Conservation (phyloP, 73 alveolate genomes). For the Paramecium caudatum region DNA sequence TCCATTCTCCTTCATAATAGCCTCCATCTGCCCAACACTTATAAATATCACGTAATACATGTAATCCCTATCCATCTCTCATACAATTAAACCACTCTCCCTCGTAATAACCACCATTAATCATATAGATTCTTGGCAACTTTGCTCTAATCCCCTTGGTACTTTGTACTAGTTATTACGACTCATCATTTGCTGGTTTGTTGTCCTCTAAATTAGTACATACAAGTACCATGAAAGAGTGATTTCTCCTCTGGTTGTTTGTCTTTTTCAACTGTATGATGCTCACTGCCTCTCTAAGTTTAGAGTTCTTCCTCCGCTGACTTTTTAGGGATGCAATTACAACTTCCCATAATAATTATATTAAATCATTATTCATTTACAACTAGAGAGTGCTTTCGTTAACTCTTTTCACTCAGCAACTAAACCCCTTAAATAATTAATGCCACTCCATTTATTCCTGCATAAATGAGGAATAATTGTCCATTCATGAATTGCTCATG, state of each 20-base stretch:
- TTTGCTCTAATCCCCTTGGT: not conserved
- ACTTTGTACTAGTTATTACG: not conserved
- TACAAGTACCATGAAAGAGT: conserved; percentile 17
- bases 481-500: conserved; percentile 22
- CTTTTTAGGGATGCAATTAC: conserved; percentile 58
- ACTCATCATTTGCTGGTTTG: conserved; percentile 67
- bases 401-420: not conserved
- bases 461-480: not conserved
- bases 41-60: not conserved
- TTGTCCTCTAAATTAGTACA: conserved; percentile 49
- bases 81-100: conserved; percentile 62
- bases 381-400: not conserved
- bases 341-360: conserved; percentile 54
- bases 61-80: conserved; percentile 54
- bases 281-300: not conserved
- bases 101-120: conserved; percentile 33
- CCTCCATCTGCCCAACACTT: conserved; percentile 69
- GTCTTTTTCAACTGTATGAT: not conserved
- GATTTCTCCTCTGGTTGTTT: conserved; percentile 20
- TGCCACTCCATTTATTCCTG: not conserved
- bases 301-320: conserved; percentile 2
- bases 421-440: not conserved
- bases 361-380: not conserved
- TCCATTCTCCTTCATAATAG: conserved; percentile 76
- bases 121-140: conserved; percentile 30